Evolutionary conservation across 768 basidiomycete genomes (phyloP).

Genomic region (Leucocoprinus leucothites): DNA sequence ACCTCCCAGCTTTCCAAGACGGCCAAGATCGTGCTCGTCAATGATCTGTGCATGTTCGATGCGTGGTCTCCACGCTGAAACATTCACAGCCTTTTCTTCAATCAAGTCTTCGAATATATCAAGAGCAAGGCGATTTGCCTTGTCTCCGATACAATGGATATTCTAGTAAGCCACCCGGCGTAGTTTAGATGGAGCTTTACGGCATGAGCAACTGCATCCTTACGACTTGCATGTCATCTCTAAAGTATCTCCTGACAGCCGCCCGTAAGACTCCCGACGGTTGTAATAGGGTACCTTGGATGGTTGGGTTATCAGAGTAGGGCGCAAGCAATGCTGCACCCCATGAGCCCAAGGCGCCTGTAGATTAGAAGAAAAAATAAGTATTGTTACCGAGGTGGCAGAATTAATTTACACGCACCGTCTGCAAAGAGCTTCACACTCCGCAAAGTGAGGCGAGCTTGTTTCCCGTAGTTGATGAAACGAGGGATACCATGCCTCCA

Average conservation of each 20-base stretch:
- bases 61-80: constrained; percentile 60
- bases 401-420: constrained; percentile 36
- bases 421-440: constrained; percentile 78
- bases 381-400: too few relatives aligned
- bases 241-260: constrained; percentile 61
- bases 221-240: constrained; percentile 83
- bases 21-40: constrained; percentile 60
- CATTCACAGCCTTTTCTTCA: constrained; percentile 30
- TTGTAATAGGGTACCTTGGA: constrained; percentile 65
- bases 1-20: constrained; percentile 74
- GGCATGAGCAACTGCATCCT: constrained; percentile 20
- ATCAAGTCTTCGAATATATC: constrained; percentile 78
- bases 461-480: constrained; percentile 55
- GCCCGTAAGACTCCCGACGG: constrained; percentile 48
- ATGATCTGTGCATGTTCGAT: constrained; percentile 96
- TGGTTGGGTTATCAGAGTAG: constrained; percentile 77
- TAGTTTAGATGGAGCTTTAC: neutral
- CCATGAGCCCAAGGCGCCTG: constrained; percentile 88
- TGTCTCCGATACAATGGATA: constrained; percentile 86
- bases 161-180: constrained; percentile 49
- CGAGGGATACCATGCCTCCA: constrained; percentile 65
- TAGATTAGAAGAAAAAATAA: neutral
- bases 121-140: constrained; percentile 78
- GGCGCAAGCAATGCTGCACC: constrained; percentile 74
- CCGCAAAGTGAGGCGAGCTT: constrained; percentile 52